These are phyloP conservation scores for Oryza longistaminata DNA, from an alignment of 176 grass and related monocot genomes.

Conservation along the genomic window DNA sequence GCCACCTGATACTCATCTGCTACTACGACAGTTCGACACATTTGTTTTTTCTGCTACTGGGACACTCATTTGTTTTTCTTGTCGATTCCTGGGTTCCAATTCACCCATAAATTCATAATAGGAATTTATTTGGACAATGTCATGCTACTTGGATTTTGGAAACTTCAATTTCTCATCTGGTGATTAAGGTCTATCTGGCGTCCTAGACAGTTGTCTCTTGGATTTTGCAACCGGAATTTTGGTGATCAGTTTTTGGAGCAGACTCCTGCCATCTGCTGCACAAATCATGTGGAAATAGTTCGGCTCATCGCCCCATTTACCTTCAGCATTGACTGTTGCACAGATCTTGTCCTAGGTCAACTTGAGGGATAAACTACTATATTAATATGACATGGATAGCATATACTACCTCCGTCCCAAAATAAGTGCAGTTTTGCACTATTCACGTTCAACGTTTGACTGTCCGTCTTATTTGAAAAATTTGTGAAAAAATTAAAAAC, in stretches of 20 bases:
- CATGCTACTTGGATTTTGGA: not conserved
- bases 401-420: too few species aligned
- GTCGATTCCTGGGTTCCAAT: too few species aligned
- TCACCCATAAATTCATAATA: too few species aligned
- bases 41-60: too few species aligned
- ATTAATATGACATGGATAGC: not conserved
- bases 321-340: not conserved
- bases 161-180: not conserved
- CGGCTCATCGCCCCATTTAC: not conserved
- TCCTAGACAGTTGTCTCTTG: not conserved
- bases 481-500: too few species aligned
- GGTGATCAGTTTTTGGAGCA: not conserved
- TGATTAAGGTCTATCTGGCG: too few species aligned
- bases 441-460: too few species aligned
- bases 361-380: not conserved
- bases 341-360: not conserved
- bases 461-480: too few species aligned
- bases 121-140: not conserved
- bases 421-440: too few species aligned
- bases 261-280: not conserved
- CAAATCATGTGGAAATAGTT: not conserved
- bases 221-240: not conserved
- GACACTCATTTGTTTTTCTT: too few species aligned
- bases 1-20: too few species aligned
- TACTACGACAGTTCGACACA: too few species aligned